Percentiles rank a stretch among this genome's conserved stretches.
Conservation (phyloP, 139 green algal species). For the Chlamydomonas asymmetrica region DNA sequence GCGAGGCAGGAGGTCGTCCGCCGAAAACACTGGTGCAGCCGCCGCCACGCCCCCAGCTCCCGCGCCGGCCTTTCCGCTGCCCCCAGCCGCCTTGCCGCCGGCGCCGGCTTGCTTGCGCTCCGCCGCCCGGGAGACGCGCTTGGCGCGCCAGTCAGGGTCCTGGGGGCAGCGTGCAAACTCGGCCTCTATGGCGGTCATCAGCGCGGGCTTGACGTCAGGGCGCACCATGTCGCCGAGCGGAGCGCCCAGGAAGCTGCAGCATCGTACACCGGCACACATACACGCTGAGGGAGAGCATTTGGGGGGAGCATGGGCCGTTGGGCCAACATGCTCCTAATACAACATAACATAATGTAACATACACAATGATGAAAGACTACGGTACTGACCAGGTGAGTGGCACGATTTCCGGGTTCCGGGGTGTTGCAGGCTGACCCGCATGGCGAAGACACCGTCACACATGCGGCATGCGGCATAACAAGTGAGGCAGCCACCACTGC, state of each 20-base stretch:
- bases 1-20: slow-evolving; percentile 77
- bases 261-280: no score
- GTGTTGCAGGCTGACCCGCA: no score
- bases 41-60: slow-evolving; percentile 9
- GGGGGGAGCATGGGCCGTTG: no score
- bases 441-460: no score
- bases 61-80: slow-evolving; percentile 4
- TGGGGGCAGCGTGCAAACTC: slow-evolving; percentile 85
- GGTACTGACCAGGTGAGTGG: no score
- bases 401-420: no score
- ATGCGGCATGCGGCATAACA: no score
- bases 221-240: slow-evolving; percentile 59
- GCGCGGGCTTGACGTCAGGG: slow-evolving; percentile 89
- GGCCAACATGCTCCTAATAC: no score
- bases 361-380: no score
- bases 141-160: slow-evolving; percentile 27
- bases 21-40: slow-evolving; percentile 38
- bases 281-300: no score
- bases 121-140: slow-evolving; percentile 12
- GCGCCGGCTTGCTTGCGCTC: slow-evolving; percentile 1
- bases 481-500: no score
- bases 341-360: no score
- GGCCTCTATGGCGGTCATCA: slow-evolving; percentile 85
- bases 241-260: slow-evolving; percentile 69
- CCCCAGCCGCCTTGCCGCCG: not conserved